Percentiles rank a stretch among this genome's conserved stretches.
Conservation (phyloP, 768 basidiomycete genomes). For the Lentinula sp. region DNA sequence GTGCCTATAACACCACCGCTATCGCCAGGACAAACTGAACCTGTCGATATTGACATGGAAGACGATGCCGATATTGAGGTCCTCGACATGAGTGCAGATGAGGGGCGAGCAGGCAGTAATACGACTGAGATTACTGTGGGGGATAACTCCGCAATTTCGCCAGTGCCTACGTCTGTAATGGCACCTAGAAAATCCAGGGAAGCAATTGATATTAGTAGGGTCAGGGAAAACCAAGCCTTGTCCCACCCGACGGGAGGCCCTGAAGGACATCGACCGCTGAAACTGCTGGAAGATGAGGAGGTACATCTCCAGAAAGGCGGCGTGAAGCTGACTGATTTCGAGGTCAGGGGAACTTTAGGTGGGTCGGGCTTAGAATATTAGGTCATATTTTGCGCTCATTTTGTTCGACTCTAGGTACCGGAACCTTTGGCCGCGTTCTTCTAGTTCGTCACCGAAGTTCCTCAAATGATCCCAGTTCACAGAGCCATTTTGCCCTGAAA, state of each 20-base stretch:
- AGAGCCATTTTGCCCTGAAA: constrained; percentile 81
- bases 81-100: not conserved
- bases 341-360: constrained; percentile 77
- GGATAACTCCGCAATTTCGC: not conserved
- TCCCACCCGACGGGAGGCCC: not conserved
- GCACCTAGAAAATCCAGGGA: constrained; percentile 4
- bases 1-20: constrained; percentile 70
- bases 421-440: constrained; percentile 92
- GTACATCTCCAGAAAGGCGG: constrained; percentile 57
- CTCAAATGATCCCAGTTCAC: constrained; percentile 39
- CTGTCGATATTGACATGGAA: constrained; percentile 17
- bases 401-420: constrained; percentile 59
- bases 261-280: constrained; percentile 34
- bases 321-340: constrained; percentile 70
- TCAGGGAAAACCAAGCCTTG: not conserved
- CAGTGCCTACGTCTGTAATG: not conserved
- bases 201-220: constrained; percentile 5
- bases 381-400: not conserved
- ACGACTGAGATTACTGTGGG: constrained; percentile 7
- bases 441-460: constrained; percentile 69
- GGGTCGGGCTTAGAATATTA: constrained; percentile 14
- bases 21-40: constrained; percentile 45
- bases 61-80: constrained; percentile 16
- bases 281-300: constrained; percentile 65
- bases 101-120: constrained; percentile 24